A percentile compares a stretch with the other conserved stretches of the same genome.
phyloP scores from a whole-genome alignment of 192 early-diverging fungal species.

The Rhizophagus sp. region DNA sequence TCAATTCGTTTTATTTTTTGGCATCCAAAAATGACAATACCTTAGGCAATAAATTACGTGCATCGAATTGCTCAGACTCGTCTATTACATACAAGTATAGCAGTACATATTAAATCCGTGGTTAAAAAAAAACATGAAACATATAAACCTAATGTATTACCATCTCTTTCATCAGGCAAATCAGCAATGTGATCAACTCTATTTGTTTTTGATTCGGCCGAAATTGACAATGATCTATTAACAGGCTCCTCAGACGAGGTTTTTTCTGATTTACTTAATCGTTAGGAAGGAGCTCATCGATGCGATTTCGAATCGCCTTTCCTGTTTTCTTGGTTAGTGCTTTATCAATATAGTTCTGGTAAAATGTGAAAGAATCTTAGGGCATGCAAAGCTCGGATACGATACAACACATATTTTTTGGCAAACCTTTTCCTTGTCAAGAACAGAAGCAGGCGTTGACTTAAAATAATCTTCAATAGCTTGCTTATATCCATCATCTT shows the following conservation, averaged over 20 bases:
- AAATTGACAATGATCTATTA: background rate
- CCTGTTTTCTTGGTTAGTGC: conserved; percentile 14
- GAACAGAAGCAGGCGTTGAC: conserved; percentile 11
- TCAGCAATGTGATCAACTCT: too few relatives aligned
- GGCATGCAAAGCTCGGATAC: background rate
- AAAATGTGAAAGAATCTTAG: conserved; percentile 9
- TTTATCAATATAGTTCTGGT: conserved; percentile 5
- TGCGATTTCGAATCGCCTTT: background rate
- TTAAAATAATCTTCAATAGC: conserved; percentile 16
- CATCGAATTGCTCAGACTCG: too few relatives aligned
- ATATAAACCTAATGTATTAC: too few relatives aligned
- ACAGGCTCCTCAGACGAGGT: background rate
- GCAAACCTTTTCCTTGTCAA: conserved; percentile 14
- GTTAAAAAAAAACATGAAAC: too few relatives aligned
- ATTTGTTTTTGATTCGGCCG: too few relatives aligned
- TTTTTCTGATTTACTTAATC: conserved; percentile 13
- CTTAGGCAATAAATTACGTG: too few relatives aligned
- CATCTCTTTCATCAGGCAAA: too few relatives aligned
- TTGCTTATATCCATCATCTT: background rate
- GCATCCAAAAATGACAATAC: background rate
- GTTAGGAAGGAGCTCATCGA: conserved; percentile 4
- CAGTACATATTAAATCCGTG: too few relatives aligned
- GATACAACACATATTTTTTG: background rate
- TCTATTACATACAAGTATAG: too few relatives aligned
- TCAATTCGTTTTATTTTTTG: background rate